A percentile compares a stretch with the other conserved stretches of the same genome.
Conservation (phyloP, 495 filamentous ascomycete genomes). For the Podospora tetraspora region DNA sequence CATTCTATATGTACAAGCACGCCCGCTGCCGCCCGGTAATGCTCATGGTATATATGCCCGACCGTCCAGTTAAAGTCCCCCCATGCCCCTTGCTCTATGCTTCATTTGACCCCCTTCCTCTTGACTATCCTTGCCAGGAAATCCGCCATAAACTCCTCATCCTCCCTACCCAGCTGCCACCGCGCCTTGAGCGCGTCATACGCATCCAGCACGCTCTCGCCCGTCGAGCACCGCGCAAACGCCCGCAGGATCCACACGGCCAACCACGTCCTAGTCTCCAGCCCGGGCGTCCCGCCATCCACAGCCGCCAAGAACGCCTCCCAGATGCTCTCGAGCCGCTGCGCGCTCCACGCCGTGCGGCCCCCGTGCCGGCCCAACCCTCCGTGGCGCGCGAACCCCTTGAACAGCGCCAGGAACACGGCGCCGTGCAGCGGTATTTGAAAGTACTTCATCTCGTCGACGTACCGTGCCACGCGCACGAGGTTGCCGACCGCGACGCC, state of each 20-base stretch:
- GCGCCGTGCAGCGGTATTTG: slow-evolving; percentile 53
- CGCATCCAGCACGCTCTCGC: slow-evolving; percentile 33
- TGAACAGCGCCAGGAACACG: slow-evolving; percentile 64
- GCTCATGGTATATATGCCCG: background rate
- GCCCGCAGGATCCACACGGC: slow-evolving; percentile 44
- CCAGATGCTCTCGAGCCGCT: slow-evolving; percentile 50
- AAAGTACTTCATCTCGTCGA: slow-evolving; percentile 61
- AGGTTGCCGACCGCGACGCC: slow-evolving; percentile 52
- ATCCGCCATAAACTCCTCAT: slow-evolving; percentile 37
- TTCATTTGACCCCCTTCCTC: background rate
- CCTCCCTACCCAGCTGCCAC: slow-evolving; percentile 30
- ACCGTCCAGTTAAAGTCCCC: background rate
- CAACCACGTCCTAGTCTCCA: slow-evolving; percentile 48
- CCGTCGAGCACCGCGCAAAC: slow-evolving; percentile 38
- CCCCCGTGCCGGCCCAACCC: slow-evolving; percentile 34
- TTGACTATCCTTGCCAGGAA: slow-evolving; percentile 21
- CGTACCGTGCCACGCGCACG: slow-evolving; percentile 46
- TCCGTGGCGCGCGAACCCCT: slow-evolving; percentile 69
- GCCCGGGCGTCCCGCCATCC: slow-evolving; percentile 29
- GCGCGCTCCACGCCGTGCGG: slow-evolving; percentile 59
- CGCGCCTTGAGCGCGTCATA: slow-evolving; percentile 37
- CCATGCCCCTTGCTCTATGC: background rate
- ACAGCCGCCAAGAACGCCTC: slow-evolving; percentile 38
- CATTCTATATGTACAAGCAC: background rate
- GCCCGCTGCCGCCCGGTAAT: background rate